Evolutionary conservation across 495 filamentous ascomycete species (phyloP).

Genomic region (Penicilliopsis zonata): DNA sequence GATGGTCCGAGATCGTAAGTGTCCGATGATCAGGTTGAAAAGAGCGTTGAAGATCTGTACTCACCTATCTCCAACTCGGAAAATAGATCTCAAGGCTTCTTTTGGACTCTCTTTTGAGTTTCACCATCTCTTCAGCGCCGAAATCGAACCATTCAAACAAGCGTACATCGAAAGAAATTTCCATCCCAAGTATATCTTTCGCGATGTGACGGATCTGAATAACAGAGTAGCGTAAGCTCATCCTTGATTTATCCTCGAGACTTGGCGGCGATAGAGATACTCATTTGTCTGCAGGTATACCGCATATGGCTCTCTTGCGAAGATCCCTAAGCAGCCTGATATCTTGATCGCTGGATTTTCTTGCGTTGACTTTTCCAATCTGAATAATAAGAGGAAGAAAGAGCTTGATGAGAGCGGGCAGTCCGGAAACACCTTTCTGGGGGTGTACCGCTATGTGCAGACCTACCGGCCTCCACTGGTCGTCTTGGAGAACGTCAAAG

Average conservation of each 20-base stretch:
- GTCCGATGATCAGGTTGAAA: not conserved
- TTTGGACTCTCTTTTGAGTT: conserved; percentile 26
- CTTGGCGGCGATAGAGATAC: conserved; percentile 17
- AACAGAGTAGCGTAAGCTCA: conserved; percentile 43
- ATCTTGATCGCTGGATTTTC: conserved; percentile 65
- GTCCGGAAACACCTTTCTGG: conserved; percentile 58
- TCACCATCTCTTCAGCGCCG: conserved; percentile 63
- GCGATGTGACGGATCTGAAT: conserved; percentile 55
- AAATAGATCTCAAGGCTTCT: conserved; percentile 19
- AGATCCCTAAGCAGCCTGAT: conserved; percentile 50
- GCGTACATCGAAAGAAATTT: conserved; percentile 72
- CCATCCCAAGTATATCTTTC: conserved; percentile 47
- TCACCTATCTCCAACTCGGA: conserved; percentile 6
- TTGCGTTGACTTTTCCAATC: conserved; percentile 57
- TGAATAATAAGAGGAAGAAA: conserved; percentile 26
- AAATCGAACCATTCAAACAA: conserved; percentile 70
- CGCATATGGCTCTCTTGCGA: conserved; percentile 48
- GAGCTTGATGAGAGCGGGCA: conserved; percentile 44
- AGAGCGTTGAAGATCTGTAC: not conserved
- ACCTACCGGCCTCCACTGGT: conserved; percentile 48
- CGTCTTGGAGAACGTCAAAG: conserved; percentile 62
- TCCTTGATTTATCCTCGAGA: conserved; percentile 2
- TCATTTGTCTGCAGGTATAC: conserved; percentile 41
- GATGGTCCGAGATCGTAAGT: conserved; percentile 34
- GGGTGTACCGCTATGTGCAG: conserved; percentile 45